Evolutionary conservation across 768 basidiomycete genomes (phyloP), one percentile per base, ranked within the genome.

Genomic region (Tephrocybe sp.): DNA sequence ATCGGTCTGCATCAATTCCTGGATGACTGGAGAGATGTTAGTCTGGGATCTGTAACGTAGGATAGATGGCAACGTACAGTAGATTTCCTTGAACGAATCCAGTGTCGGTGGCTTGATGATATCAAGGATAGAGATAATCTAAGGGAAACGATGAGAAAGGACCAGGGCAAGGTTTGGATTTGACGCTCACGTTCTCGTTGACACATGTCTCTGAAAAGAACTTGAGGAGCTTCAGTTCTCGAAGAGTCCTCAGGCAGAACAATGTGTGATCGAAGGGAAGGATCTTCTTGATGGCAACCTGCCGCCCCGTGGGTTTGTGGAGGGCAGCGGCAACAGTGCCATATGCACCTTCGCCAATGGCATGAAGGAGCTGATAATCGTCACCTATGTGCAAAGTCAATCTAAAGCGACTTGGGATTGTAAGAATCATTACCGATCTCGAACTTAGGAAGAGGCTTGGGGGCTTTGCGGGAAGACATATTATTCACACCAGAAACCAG

Each of bases 211-310:
- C 86, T 4, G 86, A 87, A 70, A 90, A 88, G 74, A 90, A 90
- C 66, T 86, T 88, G 66, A 90, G 78, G 17, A 97, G 76, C 72
- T 97, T 96, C 66, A 97, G 78, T 72, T 97, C 95, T 54, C 94
- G 81, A 46, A 97, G 74, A 2, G 94, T 98, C 52, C 88, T 80
- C 64, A 96, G 73, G 61, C 89, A 92, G 73, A 94, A 96, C 68
- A 96, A 77, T 26, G 90, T 87, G 65, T 96, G 94, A 62, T 96
- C 94, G 68, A 97, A 96, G 8, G 93, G 94, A 36, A 90, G 83
- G 62, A 97, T 88, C 72, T 92, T 93, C 80, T 96, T 98, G 73
- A 96, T 95, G 37, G 94, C 95, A 14, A 98, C 93, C 66, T 91
- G 83, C 53, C 84, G 83, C 26, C 86, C 83, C 7, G 85, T 83